Percentiles rank a stretch among this genome's conserved stretches.
Evolutionary conservation across 2,329 filamentous ascomycete genomes (phyloP).

Genomic region (Exophiala lecanii-corni): DNA sequence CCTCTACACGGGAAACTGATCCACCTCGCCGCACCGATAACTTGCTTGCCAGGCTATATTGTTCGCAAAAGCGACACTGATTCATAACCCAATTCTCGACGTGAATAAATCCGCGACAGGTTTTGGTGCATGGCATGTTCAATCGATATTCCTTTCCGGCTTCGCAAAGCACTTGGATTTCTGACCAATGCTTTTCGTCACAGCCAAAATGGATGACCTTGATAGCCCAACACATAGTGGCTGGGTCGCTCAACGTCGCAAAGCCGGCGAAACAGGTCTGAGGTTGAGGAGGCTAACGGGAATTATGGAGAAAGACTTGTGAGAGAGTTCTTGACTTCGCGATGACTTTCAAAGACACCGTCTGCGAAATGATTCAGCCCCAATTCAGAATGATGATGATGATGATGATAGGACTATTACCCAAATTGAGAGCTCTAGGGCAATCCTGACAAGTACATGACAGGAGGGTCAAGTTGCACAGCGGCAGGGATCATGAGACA

Average conservation of each 20-base stretch:
- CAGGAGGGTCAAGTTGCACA: too few species aligned
- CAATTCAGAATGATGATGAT: too few species aligned
- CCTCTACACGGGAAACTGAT: not conserved
- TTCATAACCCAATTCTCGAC: slow-evolving; percentile 17
- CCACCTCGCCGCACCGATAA: not conserved
- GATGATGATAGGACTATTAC: too few species aligned
- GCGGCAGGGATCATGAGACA: too few species aligned
- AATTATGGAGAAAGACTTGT: too few species aligned
- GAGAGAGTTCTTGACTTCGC: too few species aligned
- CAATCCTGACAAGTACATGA: too few species aligned
- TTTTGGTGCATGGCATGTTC: slow-evolving; percentile 8
- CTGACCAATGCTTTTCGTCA: slow-evolving; percentile 7
- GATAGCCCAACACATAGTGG: slow-evolving; percentile 17
- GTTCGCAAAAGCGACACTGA: slow-evolving; percentile 17
- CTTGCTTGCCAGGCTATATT: slow-evolving; percentile 9
- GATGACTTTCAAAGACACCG: too few species aligned
- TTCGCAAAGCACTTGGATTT: slow-evolving; percentile 14
- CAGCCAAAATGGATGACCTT: slow-evolving; percentile 20
- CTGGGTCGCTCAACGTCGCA: not conserved
- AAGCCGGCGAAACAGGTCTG: too few species aligned
- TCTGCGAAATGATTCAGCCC: too few species aligned
- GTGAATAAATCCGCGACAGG: slow-evolving; percentile 8
- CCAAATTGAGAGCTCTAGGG: too few species aligned
- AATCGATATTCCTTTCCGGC: slow-evolving; percentile 14
- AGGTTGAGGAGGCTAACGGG: too few species aligned